Base-by-base conservation (phyloP, 1,284 basidiomycete species). In the Apiotrichum laibachii region DNA sequence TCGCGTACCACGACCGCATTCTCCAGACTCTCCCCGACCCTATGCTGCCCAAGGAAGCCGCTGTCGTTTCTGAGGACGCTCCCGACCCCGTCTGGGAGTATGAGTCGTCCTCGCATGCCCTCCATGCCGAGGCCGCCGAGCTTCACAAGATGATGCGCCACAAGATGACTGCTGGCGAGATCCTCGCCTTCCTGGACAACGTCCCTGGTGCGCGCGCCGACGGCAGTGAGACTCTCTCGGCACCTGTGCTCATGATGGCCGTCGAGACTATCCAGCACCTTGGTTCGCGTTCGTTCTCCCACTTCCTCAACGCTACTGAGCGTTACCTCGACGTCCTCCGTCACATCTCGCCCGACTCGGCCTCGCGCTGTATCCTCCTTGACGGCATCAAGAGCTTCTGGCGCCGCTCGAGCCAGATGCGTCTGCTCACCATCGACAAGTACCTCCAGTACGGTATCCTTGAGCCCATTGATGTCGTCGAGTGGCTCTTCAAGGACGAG, bases 391-490 rank as follows among this genome's bases (percentile, higher is more conserved):
- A 83, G 1, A 76, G 80, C 22, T 96, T 90, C 79, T 97, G 92
- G 92, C 82, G 82, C 63, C 78, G 85, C 62, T 90, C 89, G 68
- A 81, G 82, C 33, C 90, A 95, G 70, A 90, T 93, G 86, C 82
- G 93, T 44, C 82, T 84, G 21, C 91, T 99, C 69, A 93, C 97
- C 7, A 87, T 95, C 63, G 96, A 98, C 82, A 99, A 99, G 80
- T 81, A 98, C 62, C 89, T 99, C 84, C 95, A 99, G 77, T 99
- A 99, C 78, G 90, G 96, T 71, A 90, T 99, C 58, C 88, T 99
- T 34, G 93, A 98, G 71, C 92, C 94, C 0, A 85, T 87, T 16
- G 94, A 99, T 71, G 88, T 98, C 18, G 87, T 97, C 54, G 81
- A 80, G 5, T 97, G 91, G 86, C 85, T 89, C 18, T 98, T 99